Evolutionary conservation across 2,329 filamentous ascomycete species (phyloP).

Genomic region (Tolypocladium nubicola): DNA sequence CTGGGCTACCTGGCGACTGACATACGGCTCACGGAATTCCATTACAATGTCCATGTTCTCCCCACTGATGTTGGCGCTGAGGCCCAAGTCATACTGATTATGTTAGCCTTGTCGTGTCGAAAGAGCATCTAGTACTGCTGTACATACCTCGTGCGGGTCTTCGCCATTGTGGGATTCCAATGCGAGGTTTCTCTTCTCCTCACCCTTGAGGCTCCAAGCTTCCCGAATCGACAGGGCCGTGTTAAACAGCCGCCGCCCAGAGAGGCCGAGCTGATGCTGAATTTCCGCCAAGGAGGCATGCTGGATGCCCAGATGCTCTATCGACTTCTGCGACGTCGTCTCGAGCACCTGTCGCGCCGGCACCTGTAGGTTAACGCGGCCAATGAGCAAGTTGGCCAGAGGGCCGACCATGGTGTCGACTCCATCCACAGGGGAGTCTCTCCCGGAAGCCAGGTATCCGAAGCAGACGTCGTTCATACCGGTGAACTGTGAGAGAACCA

Average conservation of each 20-base stretch:
- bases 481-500: slow-evolving; percentile 37
- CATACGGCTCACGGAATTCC: slow-evolving; percentile 4
- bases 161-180: slow-evolving; percentile 5
- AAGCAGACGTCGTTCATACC: slow-evolving; percentile 37
- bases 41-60: slow-evolving; percentile 1
- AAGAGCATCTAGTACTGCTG: background rate
- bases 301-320: slow-evolving; percentile 35
- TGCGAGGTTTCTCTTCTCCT: background rate
- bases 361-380: slow-evolving; percentile 25
- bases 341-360: slow-evolving; percentile 24
- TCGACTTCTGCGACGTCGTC: slow-evolving; percentile 32
- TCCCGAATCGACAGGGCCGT: slow-evolving; percentile 20
- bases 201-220: background rate
- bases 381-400: slow-evolving; percentile 46
- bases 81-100: slow-evolving; percentile 1
- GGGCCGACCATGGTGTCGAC: slow-evolving; percentile 38
- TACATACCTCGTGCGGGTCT: slow-evolving; percentile 6
- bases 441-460: slow-evolving; percentile 41
- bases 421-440: slow-evolving; percentile 37
- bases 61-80: slow-evolving; percentile 1
- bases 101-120: background rate
- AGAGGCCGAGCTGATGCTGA: slow-evolving; percentile 20
- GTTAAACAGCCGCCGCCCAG: slow-evolving; percentile 16
- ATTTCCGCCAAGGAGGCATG: slow-evolving; percentile 37
- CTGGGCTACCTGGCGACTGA: background rate